Evolutionary conservation across 169 alveolate genomes (phyloP), one percentile per base, ranked within the genome.

Genomic region (Plasmodium billcollinsi): DNA sequence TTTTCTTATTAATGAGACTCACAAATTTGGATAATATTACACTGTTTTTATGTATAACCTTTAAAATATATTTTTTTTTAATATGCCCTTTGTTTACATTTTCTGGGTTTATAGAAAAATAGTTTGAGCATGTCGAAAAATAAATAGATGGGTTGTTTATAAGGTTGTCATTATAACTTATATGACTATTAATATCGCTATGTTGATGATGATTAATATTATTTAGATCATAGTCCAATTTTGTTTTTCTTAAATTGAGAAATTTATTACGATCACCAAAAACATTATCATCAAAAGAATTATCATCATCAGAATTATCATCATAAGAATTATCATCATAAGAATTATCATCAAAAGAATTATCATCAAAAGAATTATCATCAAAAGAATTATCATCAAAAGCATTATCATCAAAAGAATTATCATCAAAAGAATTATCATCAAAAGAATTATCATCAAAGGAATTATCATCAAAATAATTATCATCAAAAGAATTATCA

Each of bases 31-130:
- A 15, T 24, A 73, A 14, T 47, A 65, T 45, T 70, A 71, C 73
- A 2, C 88, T 54, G 18, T 86, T 86, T 26, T 66, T 63, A 52
- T 86, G 56, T 61, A 71, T 49, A n/a, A 7, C 21, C 43, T 71
- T 52, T 63, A 62, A 43, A 12, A 74, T 29, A 9, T 73, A 56
- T 15, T 54, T 24, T 61, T 73, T 54, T 39, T 15, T 59, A 1
- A 7, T 47, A 18, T 18, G 3, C 3, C 5, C 0, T n/a, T 73
- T 73, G 14, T 73, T 2, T 33, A 9, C 20, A 7, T n/a, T 73
- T 58, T 24, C 54, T 52, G 8, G 29, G 4, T 33, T 15, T 26
- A 67, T 26, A 67, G 33, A 26, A 14, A 61, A 43, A 67, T 56
- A 67, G 1, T 12, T 56, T 20, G 74, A 67, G 3, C 15, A 6